phyloP scores from a whole-genome alignment of 1,284 basidiomycete species.

The Melampsora americana region DNA sequence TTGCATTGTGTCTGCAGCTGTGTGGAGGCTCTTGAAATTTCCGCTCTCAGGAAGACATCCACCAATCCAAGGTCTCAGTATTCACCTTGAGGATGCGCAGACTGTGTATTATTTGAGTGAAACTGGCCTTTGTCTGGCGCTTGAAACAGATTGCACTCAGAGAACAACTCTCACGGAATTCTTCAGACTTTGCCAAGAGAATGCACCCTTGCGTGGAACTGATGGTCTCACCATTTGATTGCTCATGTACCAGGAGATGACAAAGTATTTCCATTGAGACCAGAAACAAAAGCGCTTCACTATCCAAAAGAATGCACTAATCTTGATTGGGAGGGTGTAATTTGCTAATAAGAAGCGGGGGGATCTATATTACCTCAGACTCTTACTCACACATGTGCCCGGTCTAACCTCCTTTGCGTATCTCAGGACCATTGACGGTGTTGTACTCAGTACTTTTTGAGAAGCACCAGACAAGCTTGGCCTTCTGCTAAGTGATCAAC shows the following conservation, averaged over 20 bases:
- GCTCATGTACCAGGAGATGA: not conserved
- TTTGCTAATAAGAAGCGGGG: not conserved
- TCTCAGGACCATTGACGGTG: not conserved
- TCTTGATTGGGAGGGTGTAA: not conserved
- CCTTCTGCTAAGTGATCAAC: not conserved
- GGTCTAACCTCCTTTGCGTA: not conserved
- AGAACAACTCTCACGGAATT: not conserved
- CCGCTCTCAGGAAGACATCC: not conserved
- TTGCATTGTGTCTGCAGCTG: conserved; percentile 54
- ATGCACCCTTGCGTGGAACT: not conserved
- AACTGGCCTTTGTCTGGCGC: not conserved
- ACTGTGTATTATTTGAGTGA: not conserved
- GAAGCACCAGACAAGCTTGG: not conserved
- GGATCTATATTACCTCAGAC: not conserved
- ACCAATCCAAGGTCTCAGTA: not conserved
- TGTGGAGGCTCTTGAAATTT: conserved; percentile 46
- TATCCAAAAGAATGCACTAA: not conserved
- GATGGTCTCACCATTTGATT: not conserved
- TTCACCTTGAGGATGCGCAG: not conserved
- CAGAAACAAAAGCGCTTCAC: not conserved
- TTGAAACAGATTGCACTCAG: not conserved
- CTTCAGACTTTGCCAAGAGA: not conserved
- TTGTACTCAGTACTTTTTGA: not conserved
- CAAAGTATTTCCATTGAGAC: not conserved
- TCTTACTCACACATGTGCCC: not conserved